These are phyloP conservation scores for Rhypophila decipiens DNA, from an alignment of 495 filamentous ascomycete genomes.

Conservation along the genomic window DNA sequence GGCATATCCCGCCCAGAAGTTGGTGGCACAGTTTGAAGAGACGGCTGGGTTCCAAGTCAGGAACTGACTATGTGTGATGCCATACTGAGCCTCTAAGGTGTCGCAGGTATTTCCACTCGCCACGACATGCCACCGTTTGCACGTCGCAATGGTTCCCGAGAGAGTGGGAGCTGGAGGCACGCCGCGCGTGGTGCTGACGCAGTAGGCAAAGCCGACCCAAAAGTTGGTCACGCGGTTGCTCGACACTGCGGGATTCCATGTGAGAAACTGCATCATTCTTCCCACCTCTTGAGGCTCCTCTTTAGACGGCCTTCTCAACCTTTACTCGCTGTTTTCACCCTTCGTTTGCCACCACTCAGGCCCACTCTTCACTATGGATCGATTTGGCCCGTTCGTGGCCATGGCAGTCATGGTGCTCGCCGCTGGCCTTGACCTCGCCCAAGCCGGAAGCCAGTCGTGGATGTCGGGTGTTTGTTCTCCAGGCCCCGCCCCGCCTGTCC, in stretches of 20 bases:
- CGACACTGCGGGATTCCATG: conserved; percentile 18
- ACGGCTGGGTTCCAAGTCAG: not conserved
- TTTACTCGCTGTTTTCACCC: too few relatives aligned
- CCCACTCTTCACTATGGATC: too few relatives aligned
- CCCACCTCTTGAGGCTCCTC: too few relatives aligned
- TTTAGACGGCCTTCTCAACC: too few relatives aligned
- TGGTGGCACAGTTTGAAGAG: not conserved
- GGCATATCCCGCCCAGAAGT: not conserved
- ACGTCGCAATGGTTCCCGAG: not conserved
- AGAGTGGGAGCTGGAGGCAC: conserved; percentile 5
- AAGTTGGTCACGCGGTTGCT: conserved; percentile 5
- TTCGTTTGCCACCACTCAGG: too few relatives aligned
- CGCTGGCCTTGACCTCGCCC: too few relatives aligned
- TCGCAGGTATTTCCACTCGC: not conserved
- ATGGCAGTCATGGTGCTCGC: too few relatives aligned
- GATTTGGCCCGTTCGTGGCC: too few relatives aligned
- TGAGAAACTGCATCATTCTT: too few relatives aligned
- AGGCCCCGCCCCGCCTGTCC: too few relatives aligned
- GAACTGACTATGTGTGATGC: not conserved
- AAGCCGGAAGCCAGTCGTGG: too few relatives aligned
- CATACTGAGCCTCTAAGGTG: not conserved
- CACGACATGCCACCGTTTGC: not conserved
- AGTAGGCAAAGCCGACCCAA: conserved; percentile 1
- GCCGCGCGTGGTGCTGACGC: not conserved
- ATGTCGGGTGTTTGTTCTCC: too few relatives aligned